phyloP scores from a whole-genome alignment of 2,329 filamentous ascomycete genomes.

The Colletotrichum cuscutae region DNA sequence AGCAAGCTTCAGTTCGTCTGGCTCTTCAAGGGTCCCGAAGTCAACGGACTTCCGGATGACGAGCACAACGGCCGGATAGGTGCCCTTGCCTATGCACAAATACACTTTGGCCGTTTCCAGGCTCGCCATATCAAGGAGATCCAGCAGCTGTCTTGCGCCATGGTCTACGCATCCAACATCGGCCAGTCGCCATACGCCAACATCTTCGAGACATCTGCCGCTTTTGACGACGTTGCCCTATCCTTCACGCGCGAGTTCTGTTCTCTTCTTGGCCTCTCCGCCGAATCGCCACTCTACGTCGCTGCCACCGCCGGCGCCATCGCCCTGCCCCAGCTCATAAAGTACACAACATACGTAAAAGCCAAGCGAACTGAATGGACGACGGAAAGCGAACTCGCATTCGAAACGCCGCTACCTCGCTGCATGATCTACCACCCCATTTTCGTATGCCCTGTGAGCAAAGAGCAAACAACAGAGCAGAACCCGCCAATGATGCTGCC shows the following conservation, averaged over 20 bases:
- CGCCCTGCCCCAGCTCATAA: slow-evolving; percentile 87
- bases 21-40: slow-evolving; percentile 75
- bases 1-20: slow-evolving; percentile 90
- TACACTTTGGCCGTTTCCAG: slow-evolving; percentile 80
- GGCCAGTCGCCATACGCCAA: slow-evolving; percentile 79
- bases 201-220: slow-evolving; percentile 78
- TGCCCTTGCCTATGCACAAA: slow-evolving; percentile 80
- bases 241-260: slow-evolving; percentile 96
- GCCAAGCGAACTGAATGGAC: slow-evolving; percentile 96
- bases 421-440: slow-evolving; percentile 89
- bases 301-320: slow-evolving; percentile 93
- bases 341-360: slow-evolving; percentile 87
- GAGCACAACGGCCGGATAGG: slow-evolving; percentile 63
- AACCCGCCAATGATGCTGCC: slow-evolving; percentile 98
- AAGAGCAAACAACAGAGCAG: slow-evolving; percentile 91
- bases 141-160: slow-evolving; percentile 81
- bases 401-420: slow-evolving; percentile 70
- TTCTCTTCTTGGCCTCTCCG: slow-evolving; percentile 86
- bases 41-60: slow-evolving; percentile 66
- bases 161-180: slow-evolving; percentile 83
- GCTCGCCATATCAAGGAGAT: slow-evolving; percentile 81
- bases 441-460: slow-evolving; percentile 96
- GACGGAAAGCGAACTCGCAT: slow-evolving; percentile 87
- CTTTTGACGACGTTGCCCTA: slow-evolving; percentile 85
- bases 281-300: slow-evolving; percentile 92